These are phyloP conservation scores for Diaporthe ilicicola DNA, from an alignment of 2,329 filamentous ascomycete species.

Conservation along the genomic window DNA sequence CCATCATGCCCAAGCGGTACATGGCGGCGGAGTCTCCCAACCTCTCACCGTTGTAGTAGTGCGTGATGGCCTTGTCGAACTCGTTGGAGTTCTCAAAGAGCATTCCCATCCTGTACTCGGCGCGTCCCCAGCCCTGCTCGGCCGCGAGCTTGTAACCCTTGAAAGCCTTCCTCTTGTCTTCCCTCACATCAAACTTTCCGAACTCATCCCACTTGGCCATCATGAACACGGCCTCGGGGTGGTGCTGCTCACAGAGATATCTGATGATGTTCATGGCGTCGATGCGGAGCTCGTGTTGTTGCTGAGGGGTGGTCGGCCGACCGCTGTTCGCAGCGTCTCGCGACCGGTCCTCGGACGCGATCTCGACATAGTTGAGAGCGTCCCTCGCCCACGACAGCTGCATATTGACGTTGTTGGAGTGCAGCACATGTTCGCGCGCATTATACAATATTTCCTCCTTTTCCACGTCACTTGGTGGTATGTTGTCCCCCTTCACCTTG, in stretches of 20 bases:
- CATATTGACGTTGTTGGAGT: slow-evolving; percentile 94
- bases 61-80: slow-evolving; percentile 86
- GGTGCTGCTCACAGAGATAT: slow-evolving; percentile 89
- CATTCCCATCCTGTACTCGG: slow-evolving; percentile 98
- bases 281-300: slow-evolving; percentile 86
- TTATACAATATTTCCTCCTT: slow-evolving; percentile 90
- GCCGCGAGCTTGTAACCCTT: slow-evolving; percentile 85
- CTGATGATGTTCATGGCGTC: slow-evolving; percentile 93
- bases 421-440: slow-evolving; percentile 83
- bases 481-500: slow-evolving; percentile 83
- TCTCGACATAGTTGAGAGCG: slow-evolving; percentile 87
- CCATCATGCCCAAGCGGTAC: slow-evolving; percentile 96
- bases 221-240: slow-evolving; percentile 94
- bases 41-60: slow-evolving; percentile 85
- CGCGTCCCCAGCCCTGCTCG: slow-evolving; percentile 84
- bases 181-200: slow-evolving; percentile 89
- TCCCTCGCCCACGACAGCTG: slow-evolving; percentile 98
- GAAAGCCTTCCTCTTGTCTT: slow-evolving; percentile 96
- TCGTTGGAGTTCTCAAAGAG: slow-evolving; percentile 96
- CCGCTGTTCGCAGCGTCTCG: slow-evolving; percentile 61
- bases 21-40: slow-evolving; percentile 86
- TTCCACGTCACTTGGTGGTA: slow-evolving; percentile 93
- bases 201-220: slow-evolving; percentile 97
- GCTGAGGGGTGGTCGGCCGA: slow-evolving; percentile 79
- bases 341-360: slow-evolving; percentile 78